Conservation (phyloP, 768 basidiomycete species). For the Mycena epipterygia region DNA sequence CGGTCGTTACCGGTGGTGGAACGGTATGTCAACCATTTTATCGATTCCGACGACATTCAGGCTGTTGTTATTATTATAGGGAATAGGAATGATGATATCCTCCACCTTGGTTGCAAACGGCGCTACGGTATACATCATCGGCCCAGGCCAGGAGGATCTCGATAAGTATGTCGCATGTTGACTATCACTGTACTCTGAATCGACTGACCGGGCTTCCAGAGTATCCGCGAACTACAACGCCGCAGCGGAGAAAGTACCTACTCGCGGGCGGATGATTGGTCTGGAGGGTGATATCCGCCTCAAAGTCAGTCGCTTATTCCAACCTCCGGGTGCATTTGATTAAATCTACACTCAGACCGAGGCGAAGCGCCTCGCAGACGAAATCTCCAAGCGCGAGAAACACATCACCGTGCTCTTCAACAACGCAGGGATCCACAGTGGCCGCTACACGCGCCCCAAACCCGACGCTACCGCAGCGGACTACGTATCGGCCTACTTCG, state of each 20-base stretch:
- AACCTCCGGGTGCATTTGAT: too few species aligned
- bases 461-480: conserved; percentile 49
- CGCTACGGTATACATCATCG: conserved; percentile 64
- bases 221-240: conserved; percentile 54
- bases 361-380: conserved; percentile 57
- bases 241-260: conserved; percentile 43
- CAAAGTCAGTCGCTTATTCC: conserved; percentile 52
- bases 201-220: conserved; percentile 40
- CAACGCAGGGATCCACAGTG: conserved; percentile 57
- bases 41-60: too few species aligned
- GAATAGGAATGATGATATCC: conserved; percentile 66
- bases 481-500: conserved; percentile 56
- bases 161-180: conserved; percentile 47
- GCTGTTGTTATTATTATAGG: too few species aligned
- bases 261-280: conserved; percentile 54
- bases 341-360: conserved; percentile 47
- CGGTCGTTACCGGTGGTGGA: conserved; percentile 61
- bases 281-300: conserved; percentile 56
- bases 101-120: conserved; percentile 62
- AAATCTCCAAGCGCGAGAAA: conserved; percentile 52
- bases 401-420: conserved; percentile 64
- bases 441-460: conserved; percentile 44
- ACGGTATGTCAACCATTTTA: too few species aligned
- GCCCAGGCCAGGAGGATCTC: conserved; percentile 56
- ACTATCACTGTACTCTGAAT: too few species aligned